Conservation (phyloP, 2,329 filamentous ascomycete genomes). For the Xylaria sp. region DNA sequence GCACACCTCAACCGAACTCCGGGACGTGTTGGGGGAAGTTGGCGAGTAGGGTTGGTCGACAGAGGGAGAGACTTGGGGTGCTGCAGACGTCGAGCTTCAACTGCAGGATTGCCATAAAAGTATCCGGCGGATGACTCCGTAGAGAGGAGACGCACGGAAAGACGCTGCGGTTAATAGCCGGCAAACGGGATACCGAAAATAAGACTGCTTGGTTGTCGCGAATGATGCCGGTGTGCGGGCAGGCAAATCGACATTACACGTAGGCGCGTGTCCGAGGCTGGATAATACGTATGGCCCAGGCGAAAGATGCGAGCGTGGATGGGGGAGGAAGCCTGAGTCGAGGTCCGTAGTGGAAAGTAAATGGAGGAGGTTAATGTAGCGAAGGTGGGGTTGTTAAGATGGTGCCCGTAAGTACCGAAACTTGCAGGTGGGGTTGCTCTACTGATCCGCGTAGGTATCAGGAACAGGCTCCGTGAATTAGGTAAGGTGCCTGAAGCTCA, state of each 20-base stretch:
- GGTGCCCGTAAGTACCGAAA: not conserved
- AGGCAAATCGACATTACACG: not conserved
- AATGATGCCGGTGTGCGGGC: not conserved
- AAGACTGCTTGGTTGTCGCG: too few relatives aligned
- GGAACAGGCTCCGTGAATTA: not conserved
- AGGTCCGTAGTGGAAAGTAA: not conserved
- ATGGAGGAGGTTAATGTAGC: not conserved
- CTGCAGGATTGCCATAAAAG: not conserved
- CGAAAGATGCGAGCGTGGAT: not conserved
- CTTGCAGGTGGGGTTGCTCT: not conserved
- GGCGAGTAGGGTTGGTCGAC: not conserved
- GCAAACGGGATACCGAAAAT: too few relatives aligned
- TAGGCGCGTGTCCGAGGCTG: not conserved
- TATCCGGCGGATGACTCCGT: not conserved
- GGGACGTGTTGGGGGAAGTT: not conserved
- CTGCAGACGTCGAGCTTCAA: too few relatives aligned
- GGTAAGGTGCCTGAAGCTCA: not conserved
- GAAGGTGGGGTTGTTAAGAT: not conserved
- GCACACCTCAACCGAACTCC: constrained; percentile 12
- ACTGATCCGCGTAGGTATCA: not conserved
- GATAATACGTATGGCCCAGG: not conserved
- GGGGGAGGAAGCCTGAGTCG: not conserved
- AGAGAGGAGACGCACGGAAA: too few relatives aligned
- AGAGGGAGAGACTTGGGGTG: too few relatives aligned
- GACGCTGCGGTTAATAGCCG: too few relatives aligned